Base-by-base conservation (phyloP, 2,329 filamentous ascomycete genomes). In the Penicillium olsonii region DNA sequence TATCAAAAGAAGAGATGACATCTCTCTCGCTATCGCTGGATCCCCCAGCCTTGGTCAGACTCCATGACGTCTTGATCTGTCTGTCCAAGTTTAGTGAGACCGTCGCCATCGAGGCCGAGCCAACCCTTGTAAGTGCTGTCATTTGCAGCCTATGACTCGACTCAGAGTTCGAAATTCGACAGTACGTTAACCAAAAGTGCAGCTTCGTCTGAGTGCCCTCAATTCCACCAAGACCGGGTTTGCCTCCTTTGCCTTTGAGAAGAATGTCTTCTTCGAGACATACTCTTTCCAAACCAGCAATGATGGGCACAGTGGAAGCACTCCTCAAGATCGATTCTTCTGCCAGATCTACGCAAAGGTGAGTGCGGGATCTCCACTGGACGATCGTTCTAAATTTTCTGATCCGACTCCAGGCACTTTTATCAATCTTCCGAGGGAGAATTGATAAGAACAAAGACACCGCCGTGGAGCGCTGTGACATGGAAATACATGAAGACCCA, bases 191-290 rank as follows among this genome's bases (percentile, higher is more conserved):
- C 47, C 45, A 34, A 45, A 14, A 22, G 12, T 40, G 4, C 15
- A 83, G 83, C 78, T 86, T 53, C 79, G 81, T 2, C 68, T 87
- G 26, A 84, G 81, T 46, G 77, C 81, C 37, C 70, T 87, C 50
- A 86, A 87, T 59, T 76, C 78, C 8, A 83, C 83, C 6, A 83
- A 84, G 57, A 85, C 84, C 7, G 82, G 82, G 27, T 85, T 85
- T 69, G 79, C 81, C 2, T 80, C 82, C 3, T 82, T 85, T 54
- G 75, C 74, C 1, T 74, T 85, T 20, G 77, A 82, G 42, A 73
- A 73, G 14, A 71, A 68, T 26, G 65, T 67, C 1, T 87, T 85
- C 62, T 86, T 87, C 62, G 69, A 78, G 29, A 69, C 68, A 19
- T 87, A 85, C 64, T 73, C 79, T n/a, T 85, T 83, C 61, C 59